Percentiles rank a stretch among this genome's conserved stretches.
Conservation (phyloP, 345 rosid genomes). For the Syzygium jambos region DNA sequence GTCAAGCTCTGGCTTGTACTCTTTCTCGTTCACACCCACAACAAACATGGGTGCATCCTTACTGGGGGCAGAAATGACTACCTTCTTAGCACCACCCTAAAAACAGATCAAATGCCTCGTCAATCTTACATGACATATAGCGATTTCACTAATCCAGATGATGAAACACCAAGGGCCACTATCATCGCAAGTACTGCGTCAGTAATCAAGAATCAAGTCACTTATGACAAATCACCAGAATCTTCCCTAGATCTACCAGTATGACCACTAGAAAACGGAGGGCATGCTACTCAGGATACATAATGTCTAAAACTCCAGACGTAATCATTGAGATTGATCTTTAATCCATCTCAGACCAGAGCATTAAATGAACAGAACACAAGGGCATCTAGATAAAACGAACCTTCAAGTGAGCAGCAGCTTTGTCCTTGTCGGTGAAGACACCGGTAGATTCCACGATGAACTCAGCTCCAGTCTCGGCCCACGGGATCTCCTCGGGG, state of each 20-base stretch:
- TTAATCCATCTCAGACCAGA: neutral
- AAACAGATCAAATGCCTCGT: neutral
- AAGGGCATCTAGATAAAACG: neutral
- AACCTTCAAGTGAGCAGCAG: slow-evolving; percentile 96
- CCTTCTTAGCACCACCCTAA: slow-evolving; percentile 98
- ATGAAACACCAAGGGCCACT: neutral
- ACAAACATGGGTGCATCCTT: slow-evolving; percentile 98
- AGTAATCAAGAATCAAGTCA: neutral
- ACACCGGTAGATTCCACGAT: slow-evolving; percentile 89
- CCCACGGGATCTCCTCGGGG: slow-evolving; percentile 97
- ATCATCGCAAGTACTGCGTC: neutral
- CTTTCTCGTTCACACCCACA: slow-evolving; percentile 84
- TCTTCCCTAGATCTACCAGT: neutral
- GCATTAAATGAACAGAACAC: neutral
- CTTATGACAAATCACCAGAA: neutral
- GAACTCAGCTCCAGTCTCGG: slow-evolving; percentile 57
- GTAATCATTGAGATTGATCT: neutral
- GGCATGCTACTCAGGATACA: neutral
- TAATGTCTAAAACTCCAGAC: neutral
- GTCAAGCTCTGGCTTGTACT: slow-evolving; percentile 67
- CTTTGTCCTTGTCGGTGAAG: slow-evolving; percentile 94
- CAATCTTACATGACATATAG: neutral
- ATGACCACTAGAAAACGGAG: neutral
- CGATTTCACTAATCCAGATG: neutral
- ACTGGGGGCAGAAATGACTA: slow-evolving; percentile 85